Conservation (phyloP, 2,329 filamentous ascomycete genomes). For the Colletotrichum tropicale region DNA sequence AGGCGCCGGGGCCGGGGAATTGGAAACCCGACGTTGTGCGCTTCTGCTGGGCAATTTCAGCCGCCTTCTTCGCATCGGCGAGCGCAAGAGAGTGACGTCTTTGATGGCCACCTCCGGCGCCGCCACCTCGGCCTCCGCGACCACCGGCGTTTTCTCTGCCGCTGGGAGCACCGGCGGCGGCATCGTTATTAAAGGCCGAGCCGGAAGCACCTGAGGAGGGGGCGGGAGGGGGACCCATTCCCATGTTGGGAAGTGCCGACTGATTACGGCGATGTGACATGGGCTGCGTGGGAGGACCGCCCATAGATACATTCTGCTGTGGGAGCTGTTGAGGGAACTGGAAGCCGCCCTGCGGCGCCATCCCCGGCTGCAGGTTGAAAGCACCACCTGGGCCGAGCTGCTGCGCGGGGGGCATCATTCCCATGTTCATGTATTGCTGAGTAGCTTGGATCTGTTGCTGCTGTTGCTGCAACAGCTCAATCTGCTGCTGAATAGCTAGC, state of each 20-base stretch:
- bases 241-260: slow-evolving; percentile 92
- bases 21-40: slow-evolving; percentile 93
- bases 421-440: slow-evolving; percentile 97
- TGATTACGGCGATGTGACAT: slow-evolving; percentile 95
- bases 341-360: slow-evolving; percentile 83
- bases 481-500: slow-evolving; percentile 96
- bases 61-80: slow-evolving; percentile 96
- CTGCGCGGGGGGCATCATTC: slow-evolving; percentile 88
- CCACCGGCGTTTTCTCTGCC: slow-evolving; percentile 68
- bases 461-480: slow-evolving; percentile 95
- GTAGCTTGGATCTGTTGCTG: slow-evolving; percentile 97
- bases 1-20: slow-evolving; percentile 80
- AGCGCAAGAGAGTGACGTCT: slow-evolving; percentile 93
- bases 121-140: slow-evolving; percentile 75
- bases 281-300: slow-evolving; percentile 75
- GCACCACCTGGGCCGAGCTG: slow-evolving; percentile 69
- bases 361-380: slow-evolving; percentile 80
- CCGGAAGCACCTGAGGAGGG: slow-evolving; percentile 91
- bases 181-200: slow-evolving; percentile 79
- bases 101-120: slow-evolving; percentile 80
- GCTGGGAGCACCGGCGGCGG: slow-evolving; percentile 62
- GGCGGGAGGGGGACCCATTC: slow-evolving; percentile 85
- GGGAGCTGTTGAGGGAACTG: slow-evolving; percentile 84
- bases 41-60: slow-evolving; percentile 95
- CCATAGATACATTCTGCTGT: slow-evolving; percentile 74